Evolutionary conservation across 2,329 filamentous ascomycete species (phyloP).

Genomic region (Sphaerulina musiva): DNA sequence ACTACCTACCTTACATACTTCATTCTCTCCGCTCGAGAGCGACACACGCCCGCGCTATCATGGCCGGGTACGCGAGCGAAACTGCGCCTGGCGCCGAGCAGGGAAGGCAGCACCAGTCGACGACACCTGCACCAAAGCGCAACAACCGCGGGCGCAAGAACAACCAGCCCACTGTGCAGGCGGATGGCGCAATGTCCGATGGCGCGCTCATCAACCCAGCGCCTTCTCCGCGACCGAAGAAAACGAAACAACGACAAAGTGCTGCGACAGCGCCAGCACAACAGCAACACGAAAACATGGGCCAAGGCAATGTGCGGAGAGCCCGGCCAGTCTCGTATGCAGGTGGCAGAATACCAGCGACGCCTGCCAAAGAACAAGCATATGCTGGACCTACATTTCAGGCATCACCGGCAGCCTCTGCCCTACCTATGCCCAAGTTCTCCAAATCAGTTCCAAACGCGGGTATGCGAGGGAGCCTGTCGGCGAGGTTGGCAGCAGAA

Average conservation of each 20-base stretch:
- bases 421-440: slow-evolving; percentile 85
- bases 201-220: slow-evolving; percentile 21
- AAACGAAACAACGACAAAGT: slow-evolving; percentile 22
- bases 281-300: slow-evolving; percentile 19
- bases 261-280: slow-evolving; percentile 13
- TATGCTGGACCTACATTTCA: slow-evolving; percentile 95
- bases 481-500: slow-evolving; percentile 41
- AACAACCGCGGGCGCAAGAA: slow-evolving; percentile 30
- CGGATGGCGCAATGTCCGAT: slow-evolving; percentile 27
- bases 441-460: slow-evolving; percentile 68
- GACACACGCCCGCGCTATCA: slow-evolving; percentile 3
- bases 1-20: slow-evolving; percentile 3
- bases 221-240: slow-evolving; percentile 22
- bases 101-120: slow-evolving; percentile 15
- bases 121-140: slow-evolving; percentile 22
- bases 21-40: not conserved
- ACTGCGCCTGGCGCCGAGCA: slow-evolving; percentile 14
- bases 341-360: slow-evolving; percentile 35
- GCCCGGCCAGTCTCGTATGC: slow-evolving; percentile 38
- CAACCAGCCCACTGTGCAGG: slow-evolving; percentile 20
- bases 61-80: slow-evolving; percentile 19
- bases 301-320: slow-evolving; percentile 23
- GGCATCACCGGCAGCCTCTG: slow-evolving; percentile 83
- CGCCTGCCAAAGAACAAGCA: slow-evolving; percentile 46
- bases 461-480: slow-evolving; percentile 41